A percentile compares a stretch with the other conserved stretches of the same genome.
Conservation (phyloP, 1,139 yeast genomes). For the Yamadazyma dushanensis region DNA sequence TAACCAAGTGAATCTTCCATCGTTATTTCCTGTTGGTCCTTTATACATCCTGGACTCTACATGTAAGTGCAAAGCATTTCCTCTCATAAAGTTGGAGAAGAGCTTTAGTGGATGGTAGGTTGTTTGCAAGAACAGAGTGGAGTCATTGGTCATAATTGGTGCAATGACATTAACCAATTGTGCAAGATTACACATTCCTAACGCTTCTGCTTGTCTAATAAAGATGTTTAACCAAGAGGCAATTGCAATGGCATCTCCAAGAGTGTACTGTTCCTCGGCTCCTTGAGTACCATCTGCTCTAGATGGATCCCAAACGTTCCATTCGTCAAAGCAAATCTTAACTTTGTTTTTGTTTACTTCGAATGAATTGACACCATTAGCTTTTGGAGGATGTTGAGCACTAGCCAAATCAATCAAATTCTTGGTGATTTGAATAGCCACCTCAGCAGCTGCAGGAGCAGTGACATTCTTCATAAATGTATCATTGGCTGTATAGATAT, state of each 20-base stretch:
- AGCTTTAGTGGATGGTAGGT: slow-evolving; percentile 27
- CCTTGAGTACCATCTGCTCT: slow-evolving; percentile 29
- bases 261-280: slow-evolving; percentile 29
- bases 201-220: slow-evolving; percentile 25
- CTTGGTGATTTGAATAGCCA: slow-evolving; percentile 25
- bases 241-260: slow-evolving; percentile 31
- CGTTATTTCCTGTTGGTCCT: slow-evolving; percentile 23
- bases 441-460: slow-evolving; percentile 31
- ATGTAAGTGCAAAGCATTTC: slow-evolving; percentile 26
- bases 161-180: slow-evolving; percentile 34
- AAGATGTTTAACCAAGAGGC: slow-evolving; percentile 34
- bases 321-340: slow-evolving; percentile 33
- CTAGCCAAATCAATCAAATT: slow-evolving; percentile 28
- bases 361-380: slow-evolving; percentile 11
- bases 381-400: slow-evolving; percentile 13
- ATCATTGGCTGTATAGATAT: slow-evolving; percentile 26
- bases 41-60: slow-evolving; percentile 24
- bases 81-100: slow-evolving; percentile 30
- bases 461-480: slow-evolving; percentile 27
- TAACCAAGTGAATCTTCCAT: slow-evolving; percentile 22
- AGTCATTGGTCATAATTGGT: slow-evolving; percentile 29
- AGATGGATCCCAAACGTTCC: slow-evolving; percentile 38
- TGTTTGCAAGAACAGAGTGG: slow-evolving; percentile 25
- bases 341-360: slow-evolving; percentile 14
- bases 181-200: slow-evolving; percentile 35